A percentile compares a stretch with the other conserved stretches of the same genome.
Evolutionary conservation across 768 basidiomycete species (phyloP).

Genomic region (Rhodotorula kratochvilovae): DNA sequence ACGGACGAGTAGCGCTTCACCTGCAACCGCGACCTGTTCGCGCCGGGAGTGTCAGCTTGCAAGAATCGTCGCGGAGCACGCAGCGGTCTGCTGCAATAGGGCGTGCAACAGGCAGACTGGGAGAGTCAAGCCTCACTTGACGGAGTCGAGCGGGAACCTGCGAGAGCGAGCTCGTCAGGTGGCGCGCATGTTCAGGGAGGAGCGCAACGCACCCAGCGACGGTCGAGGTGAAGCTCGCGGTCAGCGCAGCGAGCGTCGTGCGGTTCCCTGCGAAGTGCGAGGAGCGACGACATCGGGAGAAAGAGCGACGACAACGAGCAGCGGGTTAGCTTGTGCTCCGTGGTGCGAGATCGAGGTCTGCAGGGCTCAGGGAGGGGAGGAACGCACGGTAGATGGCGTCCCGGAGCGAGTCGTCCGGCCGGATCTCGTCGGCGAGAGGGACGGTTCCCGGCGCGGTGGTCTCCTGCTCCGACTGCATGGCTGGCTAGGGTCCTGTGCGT

Average conservation of each 20-base stretch:
- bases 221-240: conserved; percentile 66
- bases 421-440: background rate
- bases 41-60: conserved; percentile 20
- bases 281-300: background rate
- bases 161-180: conserved; percentile 15
- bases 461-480: background rate
- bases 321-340: background rate
- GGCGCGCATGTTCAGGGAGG: background rate
- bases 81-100: background rate
- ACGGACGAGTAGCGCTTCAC: conserved; percentile 51
- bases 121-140: conserved; percentile 71
- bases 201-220: conserved; percentile 61
- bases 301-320: background rate
- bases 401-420: background rate
- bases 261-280: conserved; percentile 9
- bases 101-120: conserved; percentile 22
- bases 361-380: background rate
- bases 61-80: background rate
- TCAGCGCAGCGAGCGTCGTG: conserved; percentile 27
- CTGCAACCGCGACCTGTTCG: conserved; percentile 35
- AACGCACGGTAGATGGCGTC: background rate
- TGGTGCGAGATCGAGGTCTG: background rate
- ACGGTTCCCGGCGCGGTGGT: background rate
- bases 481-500: background rate
- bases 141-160: conserved; percentile 68